Base-by-base conservation (phyloP, 257 asterid genomes). In the Nicotiana attenuata region DNA sequence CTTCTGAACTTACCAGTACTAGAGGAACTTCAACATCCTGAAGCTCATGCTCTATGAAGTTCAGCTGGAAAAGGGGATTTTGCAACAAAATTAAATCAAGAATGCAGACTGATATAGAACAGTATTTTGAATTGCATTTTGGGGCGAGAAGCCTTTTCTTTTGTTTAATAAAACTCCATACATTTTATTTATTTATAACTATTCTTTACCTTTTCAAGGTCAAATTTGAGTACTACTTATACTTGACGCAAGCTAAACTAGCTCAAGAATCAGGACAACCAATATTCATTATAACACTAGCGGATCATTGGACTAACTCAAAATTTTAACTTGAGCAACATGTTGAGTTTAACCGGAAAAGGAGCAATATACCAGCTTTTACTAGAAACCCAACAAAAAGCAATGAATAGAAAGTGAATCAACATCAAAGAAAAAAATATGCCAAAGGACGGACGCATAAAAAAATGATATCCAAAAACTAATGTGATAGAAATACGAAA, bases 1-100 rank as follows among this genome's bases (percentile, higher is more conserved):
- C 55, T 47, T 76, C 53, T 38, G 66, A 55, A 11, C 89, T 83
- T 92, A 96, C 99, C 94, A 96, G 91, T 77, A 91, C 64, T 78
- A 94, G 82, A 22, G 98, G 99, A 20, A 86, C 85, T 83, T 88
- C 88, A 78, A 65, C 89, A 57, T 88, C 90, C 76, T 78, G 88
- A 84, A 91, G 88, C 78, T 93, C 96, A 77, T 90, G 97, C 85
- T 94, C 91, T 33, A 96, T 75, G 85, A 91, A 94, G 89, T 85
- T 87, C 66, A 90, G 85, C 99, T 95, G 92, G 67, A 14, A 87
- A 86, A 84, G 24, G 24, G 52, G 79, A 50, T 73, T 52, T 50
- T 47, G 63, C 24, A 73, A 47, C 79, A 14, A 28, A 73, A 73
- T 73, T 50, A 50, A 47, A 47, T 73, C 79, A 73, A 50, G 79